Conservation (phyloP, 257 asterid genomes). For the Fraxinus anomala region DNA sequence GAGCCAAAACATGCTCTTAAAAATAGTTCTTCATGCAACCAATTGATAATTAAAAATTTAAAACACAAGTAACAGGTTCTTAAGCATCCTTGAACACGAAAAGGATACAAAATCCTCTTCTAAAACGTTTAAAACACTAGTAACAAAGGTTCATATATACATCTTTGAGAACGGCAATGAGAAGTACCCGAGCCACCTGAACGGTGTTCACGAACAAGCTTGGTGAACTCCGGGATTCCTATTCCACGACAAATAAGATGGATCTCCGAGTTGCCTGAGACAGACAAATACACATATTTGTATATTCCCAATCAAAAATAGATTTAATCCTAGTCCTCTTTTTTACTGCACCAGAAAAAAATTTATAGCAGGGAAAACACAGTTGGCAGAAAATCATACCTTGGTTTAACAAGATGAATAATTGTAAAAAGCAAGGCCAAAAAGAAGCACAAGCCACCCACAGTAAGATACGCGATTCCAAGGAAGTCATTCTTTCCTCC, state of each 20-base stretch:
- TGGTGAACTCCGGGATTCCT: slow-evolving; percentile 74
- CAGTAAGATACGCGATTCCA: slow-evolving; percentile 79
- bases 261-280: slow-evolving; percentile 90
- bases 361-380: background rate
- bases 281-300: slow-evolving; percentile 15
- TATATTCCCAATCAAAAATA: background rate
- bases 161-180: slow-evolving; percentile 15
- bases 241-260: slow-evolving; percentile 85
- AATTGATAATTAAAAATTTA: too few species aligned
- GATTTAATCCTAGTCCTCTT: background rate
- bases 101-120: background rate
- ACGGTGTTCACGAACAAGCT: slow-evolving; percentile 19
- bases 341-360: background rate
- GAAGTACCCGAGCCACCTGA: background rate
- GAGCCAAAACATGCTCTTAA: too few species aligned
- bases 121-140: slow-evolving; percentile 4
- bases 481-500: slow-evolving; percentile 87
- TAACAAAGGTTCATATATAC: slow-evolving; percentile 33
- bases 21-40: too few species aligned
- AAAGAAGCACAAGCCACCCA: slow-evolving; percentile 75
- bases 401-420: slow-evolving; percentile 70
- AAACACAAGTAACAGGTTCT: too few species aligned
- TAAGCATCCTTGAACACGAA: too few species aligned
- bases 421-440: slow-evolving; percentile 66
- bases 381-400: slow-evolving; percentile 43